These are phyloP conservation scores for Exophiala lecanii-corni DNA, from an alignment of 2,329 filamentous ascomycete species.

Conservation along the genomic window DNA sequence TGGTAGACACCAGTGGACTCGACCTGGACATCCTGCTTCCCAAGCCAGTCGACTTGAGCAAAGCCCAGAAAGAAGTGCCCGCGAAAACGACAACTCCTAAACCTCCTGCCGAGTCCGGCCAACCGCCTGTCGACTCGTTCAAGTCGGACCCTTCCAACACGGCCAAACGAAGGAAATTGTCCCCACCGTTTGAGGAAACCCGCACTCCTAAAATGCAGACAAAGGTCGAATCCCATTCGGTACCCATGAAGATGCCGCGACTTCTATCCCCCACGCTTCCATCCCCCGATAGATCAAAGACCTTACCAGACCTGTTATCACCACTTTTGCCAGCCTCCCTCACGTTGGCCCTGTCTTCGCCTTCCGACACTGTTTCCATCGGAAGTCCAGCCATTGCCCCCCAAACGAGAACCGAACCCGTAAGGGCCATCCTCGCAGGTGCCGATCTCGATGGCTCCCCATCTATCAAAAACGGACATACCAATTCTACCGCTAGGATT, in stretches of 20 bases:
- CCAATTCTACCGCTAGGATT: conserved; percentile 10
- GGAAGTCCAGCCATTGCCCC: conserved; percentile 14
- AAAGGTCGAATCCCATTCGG: conserved; percentile 6
- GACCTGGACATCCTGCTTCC: background rate
- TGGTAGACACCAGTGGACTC: background rate
- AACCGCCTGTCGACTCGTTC: background rate
- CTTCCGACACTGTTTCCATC: conserved; percentile 8
- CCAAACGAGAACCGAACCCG: conserved; percentile 20
- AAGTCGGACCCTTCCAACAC: conserved; percentile 28
- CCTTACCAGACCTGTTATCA: conserved; percentile 24
- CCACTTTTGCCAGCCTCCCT: conserved; percentile 25
- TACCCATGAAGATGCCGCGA: conserved; percentile 19
- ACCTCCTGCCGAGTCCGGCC: conserved; percentile 8
- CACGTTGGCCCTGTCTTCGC: conserved; percentile 17
- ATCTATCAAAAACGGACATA: conserved; percentile 10
- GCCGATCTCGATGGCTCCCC: conserved; percentile 14
- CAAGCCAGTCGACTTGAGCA: too few relatives aligned
- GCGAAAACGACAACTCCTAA: background rate
- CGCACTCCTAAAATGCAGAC: conserved; percentile 1
- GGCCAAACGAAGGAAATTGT: conserved; percentile 39
- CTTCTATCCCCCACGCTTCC: conserved; percentile 24
- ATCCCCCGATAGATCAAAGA: conserved; percentile 19
- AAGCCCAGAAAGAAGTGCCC: background rate
- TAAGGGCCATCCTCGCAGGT: conserved; percentile 19
- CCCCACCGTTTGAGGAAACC: conserved; percentile 24